Conservation (phyloP, 169 alveolate genomes). For the Babesia bovis region DNA sequence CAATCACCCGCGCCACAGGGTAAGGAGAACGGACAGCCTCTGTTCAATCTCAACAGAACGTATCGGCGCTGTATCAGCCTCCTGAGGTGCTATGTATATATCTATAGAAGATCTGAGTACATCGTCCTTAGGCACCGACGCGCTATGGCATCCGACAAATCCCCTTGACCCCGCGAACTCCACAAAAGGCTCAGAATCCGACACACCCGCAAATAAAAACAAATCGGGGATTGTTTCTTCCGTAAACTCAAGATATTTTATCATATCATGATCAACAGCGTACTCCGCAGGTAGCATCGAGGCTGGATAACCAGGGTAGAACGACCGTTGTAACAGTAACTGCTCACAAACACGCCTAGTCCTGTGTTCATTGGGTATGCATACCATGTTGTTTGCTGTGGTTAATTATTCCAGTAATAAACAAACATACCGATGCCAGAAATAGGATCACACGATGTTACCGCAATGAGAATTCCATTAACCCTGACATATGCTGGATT, state of each 20-base stretch:
- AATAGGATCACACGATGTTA: slow-evolving; percentile 67
- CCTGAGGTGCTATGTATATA: slow-evolving; percentile 59
- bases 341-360: slow-evolving; percentile 39
- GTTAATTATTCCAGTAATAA: background rate
- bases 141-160: slow-evolving; percentile 57
- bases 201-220: slow-evolving; percentile 39
- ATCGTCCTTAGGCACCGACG: slow-evolving; percentile 27
- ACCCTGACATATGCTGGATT: slow-evolving; percentile 60
- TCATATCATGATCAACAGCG: slow-evolving; percentile 55
- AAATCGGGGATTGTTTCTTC: slow-evolving; percentile 55
- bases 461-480: slow-evolving; percentile 53
- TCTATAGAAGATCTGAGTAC: slow-evolving; percentile 31
- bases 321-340: slow-evolving; percentile 59
- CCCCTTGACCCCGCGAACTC: slow-evolving; percentile 59
- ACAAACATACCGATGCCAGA: slow-evolving; percentile 56
- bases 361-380: slow-evolving; percentile 47
- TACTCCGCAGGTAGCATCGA: slow-evolving; percentile 63
- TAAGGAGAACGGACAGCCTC: slow-evolving; percentile 38
- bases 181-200: slow-evolving; percentile 59
- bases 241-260: slow-evolving; percentile 63
- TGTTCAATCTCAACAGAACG: slow-evolving; percentile 41
- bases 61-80: slow-evolving; percentile 15
- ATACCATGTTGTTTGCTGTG: slow-evolving; percentile 65
- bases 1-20: slow-evolving; percentile 46
- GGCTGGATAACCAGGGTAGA: slow-evolving; percentile 68